These are phyloP conservation scores for Aethionema arabicum DNA, from an alignment of 345 rosid genomes.

Conservation along the genomic window DNA sequence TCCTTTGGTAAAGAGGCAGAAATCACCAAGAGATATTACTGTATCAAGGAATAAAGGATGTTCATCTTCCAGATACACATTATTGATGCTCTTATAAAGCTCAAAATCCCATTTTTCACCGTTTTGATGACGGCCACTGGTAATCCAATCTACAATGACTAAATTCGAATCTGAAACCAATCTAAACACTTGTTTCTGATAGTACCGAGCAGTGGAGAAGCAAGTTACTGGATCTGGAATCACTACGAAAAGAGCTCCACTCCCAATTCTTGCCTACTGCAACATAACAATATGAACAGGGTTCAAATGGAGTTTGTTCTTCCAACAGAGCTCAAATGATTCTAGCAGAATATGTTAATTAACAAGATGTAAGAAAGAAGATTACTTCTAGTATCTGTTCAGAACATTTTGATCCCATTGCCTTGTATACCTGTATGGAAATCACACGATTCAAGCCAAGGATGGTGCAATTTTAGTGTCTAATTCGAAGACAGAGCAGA, in stretches of 20 bases:
- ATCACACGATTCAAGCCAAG: conserved; percentile 18
- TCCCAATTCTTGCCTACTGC: conserved; percentile 81
- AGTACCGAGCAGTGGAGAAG: conserved; percentile 82
- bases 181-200: conserved; percentile 79
- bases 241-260: conserved; percentile 59
- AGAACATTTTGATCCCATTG: conserved; percentile 69
- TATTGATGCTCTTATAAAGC: conserved; percentile 79
- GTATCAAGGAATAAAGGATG: conserved; percentile 79
- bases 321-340: background rate
- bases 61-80: conserved; percentile 51
- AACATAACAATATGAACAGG: conserved; percentile 26
- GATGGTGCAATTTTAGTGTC: background rate
- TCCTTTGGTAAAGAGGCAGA: too few relatives aligned
- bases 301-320: background rate
- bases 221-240: conserved; percentile 95
- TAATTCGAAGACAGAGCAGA: background rate
- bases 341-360: background rate
- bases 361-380: background rate
- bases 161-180: conserved; percentile 64
- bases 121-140: conserved; percentile 87
- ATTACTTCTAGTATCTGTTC: conserved; percentile 69
- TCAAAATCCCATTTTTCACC: conserved; percentile 94
- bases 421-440: conserved; percentile 65
- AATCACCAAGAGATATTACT: conserved; percentile 38
- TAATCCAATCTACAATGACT: conserved; percentile 88